These are phyloP conservation scores for Brachypodium distachyon DNA, from an alignment of 202 grass and related monocot genomes.

Conservation along the genomic window DNA sequence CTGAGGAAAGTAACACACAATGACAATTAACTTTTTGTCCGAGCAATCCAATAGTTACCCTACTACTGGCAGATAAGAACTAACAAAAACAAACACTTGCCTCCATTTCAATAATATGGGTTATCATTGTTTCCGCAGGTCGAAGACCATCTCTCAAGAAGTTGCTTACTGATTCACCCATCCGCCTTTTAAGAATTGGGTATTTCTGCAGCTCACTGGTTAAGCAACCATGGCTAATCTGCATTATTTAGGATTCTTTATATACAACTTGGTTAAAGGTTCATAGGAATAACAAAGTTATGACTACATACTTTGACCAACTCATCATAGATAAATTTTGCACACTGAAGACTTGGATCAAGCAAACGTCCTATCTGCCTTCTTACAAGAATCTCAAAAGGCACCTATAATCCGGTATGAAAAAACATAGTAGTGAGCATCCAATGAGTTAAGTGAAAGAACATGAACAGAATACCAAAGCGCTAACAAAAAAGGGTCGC, in stretches of 20 bases:
- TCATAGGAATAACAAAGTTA: slow-evolving; percentile 10
- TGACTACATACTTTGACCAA: slow-evolving; percentile 72
- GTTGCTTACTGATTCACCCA: slow-evolving; percentile 74
- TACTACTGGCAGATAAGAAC: slow-evolving; percentile 10
- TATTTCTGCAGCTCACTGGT: slow-evolving; percentile 62
- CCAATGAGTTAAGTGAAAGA: not conserved
- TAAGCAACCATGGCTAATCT: slow-evolving; percentile 91
- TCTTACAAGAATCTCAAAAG: slow-evolving; percentile 94
- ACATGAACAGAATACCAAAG: slow-evolving; percentile 7
- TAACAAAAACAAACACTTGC: slow-evolving; percentile 33
- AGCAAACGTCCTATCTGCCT: slow-evolving; percentile 78
- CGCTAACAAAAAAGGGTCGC: not conserved
- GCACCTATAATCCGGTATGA: slow-evolving; percentile 44
- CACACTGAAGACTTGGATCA: slow-evolving; percentile 95
- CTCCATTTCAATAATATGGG: slow-evolving; percentile 96
- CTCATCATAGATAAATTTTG: slow-evolving; percentile 95
- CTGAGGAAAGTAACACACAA: too few species aligned
- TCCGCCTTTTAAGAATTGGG: slow-evolving; percentile 64
- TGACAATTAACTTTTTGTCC: not conserved
- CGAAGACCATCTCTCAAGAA: slow-evolving; percentile 85
- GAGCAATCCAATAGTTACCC: not conserved
- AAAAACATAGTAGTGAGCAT: not conserved
- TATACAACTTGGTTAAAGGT: slow-evolving; percentile 12
- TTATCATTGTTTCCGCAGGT: slow-evolving; percentile 91
- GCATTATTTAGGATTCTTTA: slow-evolving; percentile 25